These are phyloP conservation scores for Flaveria brownii DNA, from an alignment of 129 eudicot species.

Conservation along the genomic window DNA sequence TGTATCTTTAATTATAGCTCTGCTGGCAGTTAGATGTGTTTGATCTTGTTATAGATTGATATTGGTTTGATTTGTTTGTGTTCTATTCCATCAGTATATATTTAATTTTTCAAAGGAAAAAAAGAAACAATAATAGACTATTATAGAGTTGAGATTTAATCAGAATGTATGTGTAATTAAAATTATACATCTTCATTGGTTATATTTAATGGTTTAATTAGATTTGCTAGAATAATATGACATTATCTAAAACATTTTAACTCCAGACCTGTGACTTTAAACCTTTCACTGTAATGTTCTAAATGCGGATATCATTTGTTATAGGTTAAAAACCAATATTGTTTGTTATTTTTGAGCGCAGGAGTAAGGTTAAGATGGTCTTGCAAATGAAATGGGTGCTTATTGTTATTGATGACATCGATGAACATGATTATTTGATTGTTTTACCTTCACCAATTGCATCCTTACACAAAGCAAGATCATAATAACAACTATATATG, in stretches of 20 bases:
- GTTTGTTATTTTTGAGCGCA: not conserved
- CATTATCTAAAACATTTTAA: not conserved
- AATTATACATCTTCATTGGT: not conserved
- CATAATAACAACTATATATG: constrained; percentile 1
- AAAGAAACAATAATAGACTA: too few relatives aligned
- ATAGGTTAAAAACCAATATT: not conserved
- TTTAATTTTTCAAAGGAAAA: too few relatives aligned
- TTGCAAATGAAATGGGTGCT: not conserved
- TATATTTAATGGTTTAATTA: not conserved
- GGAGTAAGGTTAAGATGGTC: not conserved
- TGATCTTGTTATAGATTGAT: not conserved
- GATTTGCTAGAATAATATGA: not conserved
- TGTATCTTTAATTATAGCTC: not conserved
- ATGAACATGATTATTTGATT: not conserved
- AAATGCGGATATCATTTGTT: not conserved
- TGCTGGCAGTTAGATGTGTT: not conserved
- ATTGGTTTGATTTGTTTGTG: too few relatives aligned
- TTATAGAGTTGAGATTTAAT: not conserved
- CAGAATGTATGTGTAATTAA: not conserved
- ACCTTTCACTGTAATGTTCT: not conserved
- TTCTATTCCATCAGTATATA: too few relatives aligned
- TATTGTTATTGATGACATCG: constrained; percentile 22
- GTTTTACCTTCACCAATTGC: not conserved
- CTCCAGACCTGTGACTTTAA: not conserved
- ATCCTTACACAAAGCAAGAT: not conserved